phyloP scores from a whole-genome alignment of 1,139 yeast species.

The Suhomyces choctaworum region DNA sequence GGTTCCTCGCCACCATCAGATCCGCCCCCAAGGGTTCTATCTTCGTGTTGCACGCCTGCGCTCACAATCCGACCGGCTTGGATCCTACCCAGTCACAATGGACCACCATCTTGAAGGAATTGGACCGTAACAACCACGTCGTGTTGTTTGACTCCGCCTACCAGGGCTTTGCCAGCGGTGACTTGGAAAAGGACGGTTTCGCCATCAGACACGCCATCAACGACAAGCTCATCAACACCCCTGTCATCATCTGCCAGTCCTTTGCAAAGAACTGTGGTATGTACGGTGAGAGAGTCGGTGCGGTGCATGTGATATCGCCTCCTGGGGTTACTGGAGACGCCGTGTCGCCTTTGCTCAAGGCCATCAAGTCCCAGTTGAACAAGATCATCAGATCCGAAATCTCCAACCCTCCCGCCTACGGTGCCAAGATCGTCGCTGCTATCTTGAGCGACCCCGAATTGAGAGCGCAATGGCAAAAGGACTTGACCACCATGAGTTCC shows the following conservation, averaged over 20 bases:
- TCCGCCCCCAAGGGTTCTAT: conserved; percentile 76
- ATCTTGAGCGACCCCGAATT: conserved; percentile 67
- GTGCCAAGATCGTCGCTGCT: conserved; percentile 86
- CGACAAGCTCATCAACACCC: conserved; percentile 39
- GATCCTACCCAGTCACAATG: conserved; percentile 49
- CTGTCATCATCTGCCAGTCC: conserved; percentile 84
- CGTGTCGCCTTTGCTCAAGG: conserved; percentile 25
- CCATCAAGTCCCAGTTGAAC: conserved; percentile 74
- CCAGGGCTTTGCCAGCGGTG: conserved; percentile 82
- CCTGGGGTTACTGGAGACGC: conserved; percentile 32
- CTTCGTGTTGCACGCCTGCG: conserved; percentile 56
- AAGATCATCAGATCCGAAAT: conserved; percentile 79
- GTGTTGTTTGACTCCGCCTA: conserved; percentile 50
- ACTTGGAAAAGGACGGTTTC: conserved; percentile 78
- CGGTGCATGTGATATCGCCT: conserved; percentile 70
- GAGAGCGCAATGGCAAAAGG: conserved; percentile 79
- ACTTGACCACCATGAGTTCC: conserved; percentile 84
- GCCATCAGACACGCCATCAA: conserved; percentile 82
- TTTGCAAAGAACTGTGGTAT: conserved; percentile 96
- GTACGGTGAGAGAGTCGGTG: conserved; percentile 98
- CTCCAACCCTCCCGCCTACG: conserved; percentile 95
- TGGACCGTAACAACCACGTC: conserved; percentile 45
- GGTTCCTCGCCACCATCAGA: conserved; percentile 65
- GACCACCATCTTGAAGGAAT: conserved; percentile 44
- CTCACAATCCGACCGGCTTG: conserved; percentile 54